Percentiles rank a stretch among this genome's conserved stretches.
phyloP scores from a whole-genome alignment of 2,329 filamentous ascomycete genomes.

The Ophiostoma pallidulum region DNA sequence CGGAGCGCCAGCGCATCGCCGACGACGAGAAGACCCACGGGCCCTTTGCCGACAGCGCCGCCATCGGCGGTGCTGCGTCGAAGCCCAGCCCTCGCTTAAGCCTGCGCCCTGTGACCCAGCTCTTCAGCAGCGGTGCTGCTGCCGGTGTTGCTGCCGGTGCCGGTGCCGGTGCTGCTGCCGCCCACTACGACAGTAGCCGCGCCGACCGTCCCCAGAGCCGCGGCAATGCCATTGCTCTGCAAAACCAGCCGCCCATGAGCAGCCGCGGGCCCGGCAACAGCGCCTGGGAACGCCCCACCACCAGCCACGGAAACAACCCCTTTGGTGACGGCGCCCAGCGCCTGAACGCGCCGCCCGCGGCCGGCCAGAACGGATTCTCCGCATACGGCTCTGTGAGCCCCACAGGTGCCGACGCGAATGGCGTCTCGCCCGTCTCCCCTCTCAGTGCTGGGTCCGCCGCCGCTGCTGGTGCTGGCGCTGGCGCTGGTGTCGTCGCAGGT shows the following conservation, averaged over 20 bases:
- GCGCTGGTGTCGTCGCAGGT: slow-evolving; percentile 30
- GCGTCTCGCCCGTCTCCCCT: slow-evolving; percentile 19
- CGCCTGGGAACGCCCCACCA: slow-evolving; percentile 39
- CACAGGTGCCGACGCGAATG: slow-evolving; percentile 23
- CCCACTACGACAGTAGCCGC: slow-evolving; percentile 10
- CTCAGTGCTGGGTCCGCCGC: slow-evolving; percentile 9
- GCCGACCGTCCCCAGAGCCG: slow-evolving; percentile 43
- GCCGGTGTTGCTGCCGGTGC: slow-evolving; percentile 10
- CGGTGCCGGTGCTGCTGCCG: neutral
- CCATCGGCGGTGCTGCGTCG: slow-evolving; percentile 3
- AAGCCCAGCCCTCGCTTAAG: slow-evolving; percentile 58
- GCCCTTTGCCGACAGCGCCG: slow-evolving; percentile 25
- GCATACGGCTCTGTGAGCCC: slow-evolving; percentile 30
- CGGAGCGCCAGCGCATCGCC: slow-evolving; percentile 35
- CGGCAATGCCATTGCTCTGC: slow-evolving; percentile 33
- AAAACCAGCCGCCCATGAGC: slow-evolving; percentile 20
- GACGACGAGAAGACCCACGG: slow-evolving; percentile 57
- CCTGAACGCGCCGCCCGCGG: slow-evolving; percentile 32
- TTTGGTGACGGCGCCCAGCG: slow-evolving; percentile 56
- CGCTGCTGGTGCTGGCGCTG: slow-evolving; percentile 28
- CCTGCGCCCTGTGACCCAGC: slow-evolving; percentile 74
- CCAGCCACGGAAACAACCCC: slow-evolving; percentile 54
- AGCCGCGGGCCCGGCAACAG: slow-evolving; percentile 21
- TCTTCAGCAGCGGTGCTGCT: slow-evolving; percentile 55
- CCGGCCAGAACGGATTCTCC: slow-evolving; percentile 26